phyloP scores from a whole-genome alignment of 306 rosid genomes.

The Castanospermum australe region DNA sequence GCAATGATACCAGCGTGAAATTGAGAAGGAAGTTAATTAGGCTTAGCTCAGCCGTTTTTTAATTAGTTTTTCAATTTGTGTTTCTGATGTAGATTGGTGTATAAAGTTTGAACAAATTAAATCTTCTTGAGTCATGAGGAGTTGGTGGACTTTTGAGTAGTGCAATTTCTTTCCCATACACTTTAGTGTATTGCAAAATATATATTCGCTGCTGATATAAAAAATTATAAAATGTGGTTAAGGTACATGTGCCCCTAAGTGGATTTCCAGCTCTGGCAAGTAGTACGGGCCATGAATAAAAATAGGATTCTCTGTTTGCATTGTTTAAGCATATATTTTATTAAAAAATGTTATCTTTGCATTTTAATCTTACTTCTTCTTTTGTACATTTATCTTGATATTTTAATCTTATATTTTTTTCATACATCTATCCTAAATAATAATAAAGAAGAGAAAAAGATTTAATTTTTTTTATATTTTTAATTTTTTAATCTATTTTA shows the following conservation, averaged over 20 bases:
- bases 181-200: constrained; percentile 12
- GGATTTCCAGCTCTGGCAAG: constrained; percentile 66
- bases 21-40: constrained; percentile 11
- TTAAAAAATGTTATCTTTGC: too few species aligned
- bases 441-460: too few species aligned
- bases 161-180: constrained; percentile 35
- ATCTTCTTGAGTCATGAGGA: constrained; percentile 44
- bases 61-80: constrained; percentile 28
- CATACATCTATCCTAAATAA: too few species aligned
- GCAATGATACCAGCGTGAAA: neutral
- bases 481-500: too few species aligned
- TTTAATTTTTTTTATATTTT: too few species aligned
- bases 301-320: constrained; percentile 47
- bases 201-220: constrained; percentile 8
- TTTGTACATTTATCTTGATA: too few species aligned
- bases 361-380: too few species aligned
- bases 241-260: constrained; percentile 49
- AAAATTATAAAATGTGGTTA: neutral
- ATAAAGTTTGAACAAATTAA: constrained; percentile 57
- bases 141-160: constrained; percentile 41
- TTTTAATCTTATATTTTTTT: too few species aligned
- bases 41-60: constrained; percentile 1
- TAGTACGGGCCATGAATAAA: constrained; percentile 50
- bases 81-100: constrained; percentile 53
- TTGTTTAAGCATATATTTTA: constrained; percentile 16